Conservation (phyloP, 768 basidiomycete genomes). For the Pulveroboletus sp. region DNA sequence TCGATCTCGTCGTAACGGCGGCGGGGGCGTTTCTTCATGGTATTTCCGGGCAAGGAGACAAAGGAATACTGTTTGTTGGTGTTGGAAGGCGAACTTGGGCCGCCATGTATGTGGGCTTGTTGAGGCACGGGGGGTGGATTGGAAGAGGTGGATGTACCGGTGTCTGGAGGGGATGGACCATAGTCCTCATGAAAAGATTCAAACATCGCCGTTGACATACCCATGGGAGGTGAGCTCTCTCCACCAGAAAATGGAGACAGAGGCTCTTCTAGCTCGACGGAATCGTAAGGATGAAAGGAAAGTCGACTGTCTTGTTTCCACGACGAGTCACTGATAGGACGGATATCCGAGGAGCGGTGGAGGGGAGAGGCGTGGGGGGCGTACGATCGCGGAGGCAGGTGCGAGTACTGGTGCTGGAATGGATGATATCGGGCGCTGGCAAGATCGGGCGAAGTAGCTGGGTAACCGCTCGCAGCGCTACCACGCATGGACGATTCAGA, state of each 20-base stretch:
- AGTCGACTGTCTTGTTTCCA: slow-evolving; percentile 31
- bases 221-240: slow-evolving; percentile 33
- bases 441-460: slow-evolving; percentile 31
- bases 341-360: slow-evolving; percentile 42
- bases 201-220: slow-evolving; percentile 33
- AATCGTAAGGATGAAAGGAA: slow-evolving; percentile 31
- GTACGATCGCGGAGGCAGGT: slow-evolving; percentile 31
- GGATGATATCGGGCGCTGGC: slow-evolving; percentile 36
- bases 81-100: slow-evolving; percentile 35
- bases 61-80: slow-evolving; percentile 76
- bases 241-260: slow-evolving; percentile 52
- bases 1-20: slow-evolving; percentile 94
- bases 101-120: slow-evolving; percentile 13
- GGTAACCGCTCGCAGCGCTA: slow-evolving; percentile 36
- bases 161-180: slow-evolving; percentile 58
- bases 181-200: slow-evolving; percentile 47
- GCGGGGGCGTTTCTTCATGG: slow-evolving; percentile 79
- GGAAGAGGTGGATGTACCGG: slow-evolving; percentile 56
- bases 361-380: slow-evolving; percentile 40
- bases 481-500: slow-evolving; percentile 56
- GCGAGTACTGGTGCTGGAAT: slow-evolving; percentile 35
- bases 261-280: slow-evolving; percentile 41
- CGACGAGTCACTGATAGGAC: slow-evolving; percentile 36
- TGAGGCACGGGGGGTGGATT: slow-evolving; percentile 31
- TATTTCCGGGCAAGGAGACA: slow-evolving; percentile 74